phyloP scores from a whole-genome alignment of 169 alveolate species.

The Plasmodium chabaudi region DNA sequence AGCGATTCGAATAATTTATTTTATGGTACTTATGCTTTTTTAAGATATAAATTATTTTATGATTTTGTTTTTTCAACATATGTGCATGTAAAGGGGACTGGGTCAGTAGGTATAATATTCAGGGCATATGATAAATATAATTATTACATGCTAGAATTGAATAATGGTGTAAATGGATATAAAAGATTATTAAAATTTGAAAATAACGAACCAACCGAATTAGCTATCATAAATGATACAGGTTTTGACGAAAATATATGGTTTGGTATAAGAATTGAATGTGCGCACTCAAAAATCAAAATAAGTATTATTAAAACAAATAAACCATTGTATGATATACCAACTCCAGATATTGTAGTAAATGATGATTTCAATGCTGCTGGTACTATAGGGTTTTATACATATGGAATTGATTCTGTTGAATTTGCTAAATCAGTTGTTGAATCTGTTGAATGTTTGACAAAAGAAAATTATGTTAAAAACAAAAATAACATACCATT shows the following conservation, averaged over 20 bases:
- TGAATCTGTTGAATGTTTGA: slow-evolving; percentile 86
- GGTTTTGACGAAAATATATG: slow-evolving; percentile 83
- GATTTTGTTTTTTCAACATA: slow-evolving; percentile 82
- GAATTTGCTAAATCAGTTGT: slow-evolving; percentile 82
- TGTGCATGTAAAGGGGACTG: slow-evolving; percentile 82
- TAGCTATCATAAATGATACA: slow-evolving; percentile 86
- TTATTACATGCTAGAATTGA: slow-evolving; percentile 85
- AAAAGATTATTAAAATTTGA: slow-evolving; percentile 88
- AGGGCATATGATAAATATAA: slow-evolving; percentile 84
- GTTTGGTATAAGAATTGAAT: slow-evolving; percentile 87
- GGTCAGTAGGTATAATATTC: slow-evolving; percentile 86
- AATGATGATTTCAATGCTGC: slow-evolving; percentile 84
- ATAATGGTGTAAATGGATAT: slow-evolving; percentile 83
- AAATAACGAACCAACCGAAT: slow-evolving; percentile 88
- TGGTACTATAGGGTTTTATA: slow-evolving; percentile 88
- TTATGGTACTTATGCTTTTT: slow-evolving; percentile 81
- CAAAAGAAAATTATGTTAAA: slow-evolving; percentile 82
- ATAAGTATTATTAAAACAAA: slow-evolving; percentile 76
- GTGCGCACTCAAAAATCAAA: slow-evolving; percentile 79
- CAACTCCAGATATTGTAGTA: slow-evolving; percentile 82
- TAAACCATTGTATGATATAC: slow-evolving; percentile 80
- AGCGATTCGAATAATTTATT: slow-evolving; percentile 41
- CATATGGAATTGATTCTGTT: slow-evolving; percentile 83
- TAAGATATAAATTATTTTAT: slow-evolving; percentile 81
- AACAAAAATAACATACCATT: slow-evolving; percentile 70